Base-by-base conservation (phyloP, 805 yeast genomes). In the Pichia scutulata region DNA sequence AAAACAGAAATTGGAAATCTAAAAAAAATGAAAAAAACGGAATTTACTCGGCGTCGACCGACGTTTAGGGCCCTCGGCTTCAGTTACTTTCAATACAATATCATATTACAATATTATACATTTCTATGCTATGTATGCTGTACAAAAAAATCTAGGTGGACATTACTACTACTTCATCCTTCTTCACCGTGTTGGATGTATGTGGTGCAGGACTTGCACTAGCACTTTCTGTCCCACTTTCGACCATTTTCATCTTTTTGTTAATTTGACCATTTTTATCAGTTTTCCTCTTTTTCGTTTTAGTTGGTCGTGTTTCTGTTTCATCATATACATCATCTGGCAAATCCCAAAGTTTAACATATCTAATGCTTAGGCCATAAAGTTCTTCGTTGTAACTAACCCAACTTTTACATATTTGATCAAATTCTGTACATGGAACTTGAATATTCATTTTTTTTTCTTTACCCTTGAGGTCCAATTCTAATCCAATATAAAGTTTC, bases 391-490 rank as follows among this genome's bases (percentile, higher is more conserved):
- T 78, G 60, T 79, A 93, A 39, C 74, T 73, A 21, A 74, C 73
- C 81, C 92, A 87, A 33, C 80, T 75, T 55, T 87, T 82, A 67
- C 97, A 88, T 8, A 88, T 68, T 41, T 77, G 82, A 69, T 78
- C 89, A 65, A 92, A 93, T 53, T 93, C 98, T 21, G 87, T 77
- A 63, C 98, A 90, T 19, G 96, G 96, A 55, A 82, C 78, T 60
- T 86, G 95, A 51, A 92, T 84, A 64, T 89, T 96, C 57, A 90
- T 75, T 58, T 82, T 78, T 70, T 80, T 77, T 46, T 73, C 78
- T 36, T 76, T 76, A 23, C 77, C 80, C 47, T 76, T 73, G 39
- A 69, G 69, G 53, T 65, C 74, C 18, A 84, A 65, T 19, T 76
- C 82, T 44, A 93, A 68, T 0, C 98, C 99, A 59, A 93, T 80